Evolutionary conservation across 2,329 filamentous ascomycete species (phyloP).

Genomic region (Diaporthe longicolla): DNA sequence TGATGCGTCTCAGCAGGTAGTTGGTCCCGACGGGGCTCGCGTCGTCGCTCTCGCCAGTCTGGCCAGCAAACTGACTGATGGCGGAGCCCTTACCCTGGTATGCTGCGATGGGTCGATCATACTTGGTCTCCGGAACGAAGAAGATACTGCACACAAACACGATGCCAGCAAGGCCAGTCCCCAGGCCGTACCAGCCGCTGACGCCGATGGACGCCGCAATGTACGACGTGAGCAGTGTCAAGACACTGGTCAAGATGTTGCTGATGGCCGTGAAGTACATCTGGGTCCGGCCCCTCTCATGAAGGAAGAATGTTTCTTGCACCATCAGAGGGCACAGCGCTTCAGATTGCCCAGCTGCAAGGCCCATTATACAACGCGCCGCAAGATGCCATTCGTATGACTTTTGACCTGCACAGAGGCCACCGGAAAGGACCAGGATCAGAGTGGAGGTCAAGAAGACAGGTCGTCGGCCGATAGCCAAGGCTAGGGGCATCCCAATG

Average conservation of each 20-base stretch:
- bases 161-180: slow-evolving; percentile 48
- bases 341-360: slow-evolving; percentile 52
- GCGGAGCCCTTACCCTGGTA: slow-evolving; percentile 14
- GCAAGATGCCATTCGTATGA: slow-evolving; percentile 19
- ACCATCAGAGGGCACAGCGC: slow-evolving; percentile 53
- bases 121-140: slow-evolving; percentile 47
- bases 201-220: slow-evolving; percentile 37
- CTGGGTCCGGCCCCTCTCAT: slow-evolving; percentile 38
- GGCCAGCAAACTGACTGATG: slow-evolving; percentile 2
- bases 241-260: slow-evolving; percentile 34
- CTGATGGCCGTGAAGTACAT: slow-evolving; percentile 38
- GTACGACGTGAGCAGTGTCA: slow-evolving; percentile 39
- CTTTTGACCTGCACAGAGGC: slow-evolving; percentile 1
- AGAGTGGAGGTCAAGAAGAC: slow-evolving; percentile 3
- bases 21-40: background rate
- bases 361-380: slow-evolving; percentile 1
- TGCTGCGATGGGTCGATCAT: slow-evolving; percentile 28
- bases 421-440: slow-evolving; percentile 8
- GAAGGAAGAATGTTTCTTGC: slow-evolving; percentile 42
- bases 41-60: slow-evolving; percentile 8
- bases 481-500: slow-evolving; percentile 8
- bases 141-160: slow-evolving; percentile 64
- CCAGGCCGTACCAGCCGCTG: slow-evolving; percentile 37
- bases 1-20: slow-evolving; percentile 16
- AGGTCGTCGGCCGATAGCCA: background rate